phyloP scores from a whole-genome alignment of 2,329 filamentous ascomycete species.

The Calcarisporium arbuscula region DNA sequence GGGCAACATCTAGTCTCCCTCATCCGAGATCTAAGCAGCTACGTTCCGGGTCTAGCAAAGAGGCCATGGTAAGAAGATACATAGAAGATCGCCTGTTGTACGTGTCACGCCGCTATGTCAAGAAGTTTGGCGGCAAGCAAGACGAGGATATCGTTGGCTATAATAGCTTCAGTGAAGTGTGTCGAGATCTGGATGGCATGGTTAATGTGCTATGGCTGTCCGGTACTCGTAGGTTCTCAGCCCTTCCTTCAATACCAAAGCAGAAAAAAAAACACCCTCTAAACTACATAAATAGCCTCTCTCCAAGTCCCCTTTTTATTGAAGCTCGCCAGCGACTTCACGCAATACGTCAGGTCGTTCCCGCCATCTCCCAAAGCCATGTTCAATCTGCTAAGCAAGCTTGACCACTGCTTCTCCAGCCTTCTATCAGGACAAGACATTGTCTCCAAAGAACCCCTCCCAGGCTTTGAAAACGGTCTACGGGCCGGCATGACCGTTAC shows the following conservation, averaged over 20 bases:
- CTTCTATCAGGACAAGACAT: slow-evolving; percentile 63
- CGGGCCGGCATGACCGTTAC: slow-evolving; percentile 65
- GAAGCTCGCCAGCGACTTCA: slow-evolving; percentile 66
- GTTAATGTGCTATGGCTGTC: slow-evolving; percentile 81
- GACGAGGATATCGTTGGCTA: slow-evolving; percentile 46
- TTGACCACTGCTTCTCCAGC: slow-evolving; percentile 78
- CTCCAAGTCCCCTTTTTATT: slow-evolving; percentile 82
- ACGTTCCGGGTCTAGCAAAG: slow-evolving; percentile 51
- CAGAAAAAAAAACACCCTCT: no score
- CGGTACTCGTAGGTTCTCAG: slow-evolving; percentile 63
- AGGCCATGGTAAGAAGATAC: slow-evolving; percentile 53
- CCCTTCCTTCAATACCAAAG: no score
- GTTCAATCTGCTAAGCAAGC: slow-evolving; percentile 66
- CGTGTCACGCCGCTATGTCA: slow-evolving; percentile 52
- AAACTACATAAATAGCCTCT: slow-evolving; percentile 51
- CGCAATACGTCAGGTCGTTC: slow-evolving; percentile 67
- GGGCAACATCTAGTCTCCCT: slow-evolving; percentile 38
- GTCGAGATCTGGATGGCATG: slow-evolving; percentile 65
- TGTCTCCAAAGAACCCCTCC: slow-evolving; percentile 57
- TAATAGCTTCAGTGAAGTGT: slow-evolving; percentile 61
- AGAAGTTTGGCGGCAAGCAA: slow-evolving; percentile 46
- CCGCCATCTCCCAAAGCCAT: slow-evolving; percentile 54
- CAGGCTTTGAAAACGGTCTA: slow-evolving; percentile 60
- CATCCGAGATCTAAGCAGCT: slow-evolving; percentile 48
- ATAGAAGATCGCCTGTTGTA: slow-evolving; percentile 47